phyloP scores from a whole-genome alignment of 495 filamentous ascomycete genomes.

The Trichoderma virens region DNA sequence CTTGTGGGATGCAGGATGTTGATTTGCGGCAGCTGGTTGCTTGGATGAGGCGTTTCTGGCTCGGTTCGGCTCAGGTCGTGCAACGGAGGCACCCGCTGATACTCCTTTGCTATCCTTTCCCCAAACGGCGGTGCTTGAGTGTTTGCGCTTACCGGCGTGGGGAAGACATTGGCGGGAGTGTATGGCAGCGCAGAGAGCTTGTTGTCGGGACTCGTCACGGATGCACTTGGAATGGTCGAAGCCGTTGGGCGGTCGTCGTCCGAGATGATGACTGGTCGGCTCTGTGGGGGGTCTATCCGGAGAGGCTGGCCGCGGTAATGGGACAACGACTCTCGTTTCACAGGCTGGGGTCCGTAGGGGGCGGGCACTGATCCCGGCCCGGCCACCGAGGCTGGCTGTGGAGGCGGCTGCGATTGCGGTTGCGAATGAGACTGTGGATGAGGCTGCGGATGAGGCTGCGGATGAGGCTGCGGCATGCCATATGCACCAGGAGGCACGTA shows the following conservation, averaged over 20 bases:
- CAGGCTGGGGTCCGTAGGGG: constrained; percentile 17
- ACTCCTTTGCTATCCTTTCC: constrained; percentile 41
- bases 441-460: constrained; percentile 11
- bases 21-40: constrained; percentile 29
- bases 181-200: constrained; percentile 44
- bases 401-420: constrained; percentile 11
- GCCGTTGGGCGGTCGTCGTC: constrained; percentile 43
- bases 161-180: constrained; percentile 36
- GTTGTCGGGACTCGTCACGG: constrained; percentile 45
- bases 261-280: constrained; percentile 31
- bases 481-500: constrained; percentile 52
- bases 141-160: constrained; percentile 47
- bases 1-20: constrained; percentile 41
- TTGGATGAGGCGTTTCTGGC: constrained; percentile 27
- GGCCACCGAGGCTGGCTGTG: constrained; percentile 1
- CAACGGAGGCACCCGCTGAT: constrained; percentile 46
- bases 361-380: constrained; percentile 3
- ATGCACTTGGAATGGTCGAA: constrained; percentile 43
- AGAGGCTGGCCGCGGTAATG: constrained; percentile 47
- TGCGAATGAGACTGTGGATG: constrained; percentile 27
- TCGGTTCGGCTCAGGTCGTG: constrained; percentile 47
- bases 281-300: constrained; percentile 49
- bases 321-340: constrained; percentile 41
- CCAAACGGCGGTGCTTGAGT: constrained; percentile 33
- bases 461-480: constrained; percentile 41